Evolutionary conservation across 2,329 filamentous ascomycete species (phyloP), one percentile per base, ranked within the genome.

Genomic region (Alternaria triticina): DNA sequence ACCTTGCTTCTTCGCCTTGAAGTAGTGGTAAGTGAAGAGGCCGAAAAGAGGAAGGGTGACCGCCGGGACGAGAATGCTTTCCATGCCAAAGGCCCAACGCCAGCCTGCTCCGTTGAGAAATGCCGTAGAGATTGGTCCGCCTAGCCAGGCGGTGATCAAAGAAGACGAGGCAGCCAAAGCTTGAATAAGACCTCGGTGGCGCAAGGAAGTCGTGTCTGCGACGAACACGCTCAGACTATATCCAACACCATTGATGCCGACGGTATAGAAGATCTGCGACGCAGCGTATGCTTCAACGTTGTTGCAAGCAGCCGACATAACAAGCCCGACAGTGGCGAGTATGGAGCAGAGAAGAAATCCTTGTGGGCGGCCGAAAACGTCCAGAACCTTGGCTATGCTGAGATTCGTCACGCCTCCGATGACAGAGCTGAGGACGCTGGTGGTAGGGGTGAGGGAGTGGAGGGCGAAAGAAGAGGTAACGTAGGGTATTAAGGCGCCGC

Each of bases 21-120:
- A 80, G 62, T 89, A 84, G 68, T 90, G 83, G 72, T 66, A 54
- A 49, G 44, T 68, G 59, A 91, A 90, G 79, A 90, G 80, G 9
- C 82, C 74, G n/a, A 86, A 86, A 12, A 92, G 80, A 0, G 90
- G 90, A 6, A 88, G 66, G n/a, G 85, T 85, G 23, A 90, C 83
- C 51, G 84, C 78, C 1, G 89, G 88, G 7, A 88, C 81, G 63
- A 92, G 83, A 65, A 93, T 88, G 33, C 86, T 82, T 76, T 89
- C 91, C 69, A 84, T 83, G 25, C 89, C 90, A 70, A 89, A 91
- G 2, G 83, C 88, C 90, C 90, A 92, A 50, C 88, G 85, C 86
- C 87, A 91, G 3, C 84, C 81, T 6, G 84, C 81, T 0, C 83
- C 77, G 13, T 68, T 57, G 59, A 90, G 85, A 3, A 82, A 83